Percentiles rank a stretch among this genome's conserved stretches.
These are phyloP conservation scores for Protomyces arabidopsidicola DNA, from an alignment of 1,139 yeast genomes.

Conservation along the genomic window DNA sequence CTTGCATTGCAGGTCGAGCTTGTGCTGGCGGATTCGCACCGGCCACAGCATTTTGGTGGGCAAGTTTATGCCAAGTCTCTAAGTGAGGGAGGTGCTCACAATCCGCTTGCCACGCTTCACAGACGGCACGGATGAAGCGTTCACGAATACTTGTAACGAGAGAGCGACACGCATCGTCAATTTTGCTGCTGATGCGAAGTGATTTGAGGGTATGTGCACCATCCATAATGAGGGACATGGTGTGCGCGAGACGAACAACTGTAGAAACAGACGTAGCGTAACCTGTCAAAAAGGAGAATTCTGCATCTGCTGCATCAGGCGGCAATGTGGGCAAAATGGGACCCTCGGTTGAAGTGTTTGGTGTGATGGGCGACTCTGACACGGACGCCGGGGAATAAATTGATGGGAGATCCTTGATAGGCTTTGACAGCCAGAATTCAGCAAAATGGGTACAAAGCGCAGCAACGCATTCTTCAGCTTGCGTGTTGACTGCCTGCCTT, in stretches of 20 bases:
- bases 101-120: slow-evolving; percentile 47
- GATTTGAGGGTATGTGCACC: slow-evolving; percentile 47
- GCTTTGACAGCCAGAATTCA: slow-evolving; percentile 12
- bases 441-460: slow-evolving; percentile 7
- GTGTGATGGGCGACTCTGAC: not conserved
- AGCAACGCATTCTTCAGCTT: slow-evolving; percentile 7
- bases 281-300: slow-evolving; percentile 52
- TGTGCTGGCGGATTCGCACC: not conserved
- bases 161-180: slow-evolving; percentile 42
- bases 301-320: not conserved
- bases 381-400: slow-evolving; percentile 8
- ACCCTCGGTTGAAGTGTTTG: slow-evolving; percentile 2
- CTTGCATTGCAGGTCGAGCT: not conserved
- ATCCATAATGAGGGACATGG: slow-evolving; percentile 43
- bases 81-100: slow-evolving; percentile 9
- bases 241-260: slow-evolving; percentile 46
- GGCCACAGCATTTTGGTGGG: not conserved
- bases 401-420: slow-evolving; percentile 7
- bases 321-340: not conserved
- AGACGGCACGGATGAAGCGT: slow-evolving; percentile 47
- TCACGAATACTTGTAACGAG: slow-evolving; percentile 43
- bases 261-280: slow-evolving; percentile 57
- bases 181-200: slow-evolving; percentile 43
- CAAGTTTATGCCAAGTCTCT: slow-evolving; percentile 4
- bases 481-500: not conserved